Evolutionary conservation across 2,329 filamentous ascomycete species (phyloP).

Genomic region (Aspergillus japonicus): DNA sequence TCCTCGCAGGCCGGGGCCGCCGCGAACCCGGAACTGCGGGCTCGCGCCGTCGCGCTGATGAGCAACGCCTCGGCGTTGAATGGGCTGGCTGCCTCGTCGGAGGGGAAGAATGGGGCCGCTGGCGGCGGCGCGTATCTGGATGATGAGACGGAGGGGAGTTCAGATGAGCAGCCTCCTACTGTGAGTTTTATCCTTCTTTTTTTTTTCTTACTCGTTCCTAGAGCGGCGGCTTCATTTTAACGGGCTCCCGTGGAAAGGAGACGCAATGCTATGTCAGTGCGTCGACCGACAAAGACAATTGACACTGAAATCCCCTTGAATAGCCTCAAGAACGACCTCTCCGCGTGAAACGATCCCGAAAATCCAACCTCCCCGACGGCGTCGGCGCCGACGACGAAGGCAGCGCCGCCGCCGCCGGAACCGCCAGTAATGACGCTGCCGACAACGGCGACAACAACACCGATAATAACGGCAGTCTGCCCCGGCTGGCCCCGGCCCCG

Average conservation of each 20-base stretch:
- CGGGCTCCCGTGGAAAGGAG: too few relatives aligned
- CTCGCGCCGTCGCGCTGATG: slow-evolving; percentile 36
- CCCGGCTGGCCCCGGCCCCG: slow-evolving; percentile 36
- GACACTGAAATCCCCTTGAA: background rate
- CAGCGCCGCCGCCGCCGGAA: slow-evolving; percentile 19
- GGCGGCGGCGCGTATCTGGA: slow-evolving; percentile 28
- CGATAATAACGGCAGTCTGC: slow-evolving; percentile 19
- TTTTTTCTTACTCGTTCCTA: background rate
- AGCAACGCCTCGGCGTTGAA: slow-evolving; percentile 27
- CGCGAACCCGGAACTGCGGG: slow-evolving; percentile 37
- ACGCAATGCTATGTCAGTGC: too few relatives aligned
- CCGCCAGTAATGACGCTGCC: background rate
- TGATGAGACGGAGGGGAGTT: slow-evolving; percentile 46
- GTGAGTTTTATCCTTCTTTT: slow-evolving; percentile 26
- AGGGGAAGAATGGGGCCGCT: slow-evolving; percentile 22
- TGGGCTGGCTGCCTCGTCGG: slow-evolving; percentile 18
- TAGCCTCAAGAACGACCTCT: slow-evolving; percentile 50
- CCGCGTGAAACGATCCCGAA: slow-evolving; percentile 44
- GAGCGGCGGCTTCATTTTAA: background rate
- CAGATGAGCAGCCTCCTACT: slow-evolving; percentile 45
- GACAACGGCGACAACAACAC: background rate
- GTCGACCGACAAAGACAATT: too few relatives aligned
- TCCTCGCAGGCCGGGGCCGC: slow-evolving; percentile 37
- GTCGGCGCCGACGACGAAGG: slow-evolving; percentile 28
- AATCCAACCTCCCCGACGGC: slow-evolving; percentile 32